Base-by-base conservation (phyloP, 2,329 filamentous ascomycete species). In the Monosporascus sp. region DNA sequence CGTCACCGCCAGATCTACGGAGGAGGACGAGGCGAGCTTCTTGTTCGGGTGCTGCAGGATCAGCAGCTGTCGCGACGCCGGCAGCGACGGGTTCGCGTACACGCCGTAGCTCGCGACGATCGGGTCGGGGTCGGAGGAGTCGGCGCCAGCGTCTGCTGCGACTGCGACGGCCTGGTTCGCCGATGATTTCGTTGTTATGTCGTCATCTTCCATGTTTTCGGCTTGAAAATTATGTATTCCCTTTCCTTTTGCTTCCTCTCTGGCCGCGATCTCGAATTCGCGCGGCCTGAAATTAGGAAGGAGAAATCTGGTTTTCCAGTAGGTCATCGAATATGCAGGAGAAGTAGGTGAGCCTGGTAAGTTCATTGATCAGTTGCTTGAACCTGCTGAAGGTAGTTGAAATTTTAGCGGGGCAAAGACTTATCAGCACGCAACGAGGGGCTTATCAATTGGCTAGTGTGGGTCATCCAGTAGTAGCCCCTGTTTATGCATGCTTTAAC, bases 1-100 rank as follows among this genome's bases (percentile, higher is more conserved):
- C 17, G 82, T 75, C 11, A 93, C 88, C 22, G 82, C 77, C 51
- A 81, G 81, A 70, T 88, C 87, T 6, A 82, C 1, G 78, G 50
- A 68, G 61, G 50, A 66, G 70, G 47, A 71, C 64, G 11, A 71
- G 66, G 57, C 86, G 31, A 43, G 80, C 41, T 81, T 76, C 53
- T 83, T 88, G 72, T 92, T 92, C 25, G 92, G 87, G 70, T 96
- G 95, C 74, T 97, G 92, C 46, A 99, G 82, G 58, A 97, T 82
- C 63, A 93, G 87, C 55, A 91, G 82, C 60, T 86, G 80, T 54
- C 83, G 84, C 63, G 77, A 76, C 17, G 72, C 68, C 5, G 84
- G 78, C 46, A 88, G 81, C 20, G 80, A 75, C 22, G 90, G 87
- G 62, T 92, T 96, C 66, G 96, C 84, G 73, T 87, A 93, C 70